Base-by-base conservation (phyloP, 805 yeast species). In the Scheffersomyces amazonensis region DNA sequence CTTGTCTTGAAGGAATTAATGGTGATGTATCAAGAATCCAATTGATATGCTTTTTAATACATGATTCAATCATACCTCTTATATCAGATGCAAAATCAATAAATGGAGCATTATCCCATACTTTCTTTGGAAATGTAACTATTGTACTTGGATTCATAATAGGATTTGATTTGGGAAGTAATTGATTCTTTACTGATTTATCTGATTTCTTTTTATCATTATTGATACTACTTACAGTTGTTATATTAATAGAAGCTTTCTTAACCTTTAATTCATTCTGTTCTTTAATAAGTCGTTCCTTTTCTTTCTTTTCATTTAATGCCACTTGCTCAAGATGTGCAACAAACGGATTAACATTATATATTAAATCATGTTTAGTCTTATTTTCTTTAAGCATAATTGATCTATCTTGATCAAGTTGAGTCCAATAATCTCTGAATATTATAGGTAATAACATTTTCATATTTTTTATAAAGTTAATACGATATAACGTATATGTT, bases 401-500 rank as follows among this genome's bases (percentile, higher is more conserved):
- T 45, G 73, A 70, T 40, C 95, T 69, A 41, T 72, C 76, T 5
- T 66, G 70, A 39, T 87, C 96, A 41, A 91, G 62, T 16, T 75
- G 78, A 16, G 70, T 59, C 98, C 98, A 91, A 19, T 87, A 67
- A 34, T 76, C 76, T 46, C 87, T 80, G 56, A 87, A 96, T 22
- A 83, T 80, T 3, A 82, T 78, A 0, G 98, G 98, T 11, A 91
- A 69, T 52, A 88, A 83, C 90, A 90, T 81, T 43, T 86, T 86
- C 60, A 91, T 58, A 54, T 87, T 89, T 50, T 89, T 89, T 48
- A 81, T 82, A 43, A 80, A 86, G 25, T 90, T 81, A 15, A 91
- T 72, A 24, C 96, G 69, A 56, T 80, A 90, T 44, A 91, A 60
- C 0, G 91, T 93, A 47, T 83, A 87, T 0, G 97, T 89, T 0